These are phyloP conservation scores for Fraxinus ornus DNA, from an alignment of 305 asterid species.

Conservation along the genomic window DNA sequence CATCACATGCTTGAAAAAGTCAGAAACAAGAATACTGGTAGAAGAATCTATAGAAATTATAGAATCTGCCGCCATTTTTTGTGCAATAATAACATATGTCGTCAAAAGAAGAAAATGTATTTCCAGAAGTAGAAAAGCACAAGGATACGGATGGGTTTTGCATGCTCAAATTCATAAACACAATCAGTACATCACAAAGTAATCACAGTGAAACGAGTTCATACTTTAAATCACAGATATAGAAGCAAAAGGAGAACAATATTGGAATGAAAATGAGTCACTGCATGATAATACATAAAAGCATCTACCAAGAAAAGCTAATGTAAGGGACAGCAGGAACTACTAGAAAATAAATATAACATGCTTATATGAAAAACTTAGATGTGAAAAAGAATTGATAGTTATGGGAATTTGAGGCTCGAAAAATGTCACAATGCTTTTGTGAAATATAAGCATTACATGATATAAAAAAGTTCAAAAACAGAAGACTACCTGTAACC, in stretches of 20 bases:
- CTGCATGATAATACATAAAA: neutral
- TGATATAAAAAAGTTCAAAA: neutral
- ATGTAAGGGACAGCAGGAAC: neutral
- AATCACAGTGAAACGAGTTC: neutral
- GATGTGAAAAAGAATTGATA: neutral
- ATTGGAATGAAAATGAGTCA: neutral
- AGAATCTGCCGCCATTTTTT: neutral
- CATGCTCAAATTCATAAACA: neutral
- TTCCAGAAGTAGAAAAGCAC: neutral
- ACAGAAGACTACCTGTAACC: constrained; percentile 49
- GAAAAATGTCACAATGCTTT: neutral
- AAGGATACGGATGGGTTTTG: neutral
- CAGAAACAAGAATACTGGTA: neutral
- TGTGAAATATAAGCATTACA: neutral
- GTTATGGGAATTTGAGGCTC: neutral
- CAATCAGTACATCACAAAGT: neutral
- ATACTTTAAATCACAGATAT: neutral
- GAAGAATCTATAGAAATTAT: neutral
- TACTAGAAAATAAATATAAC: neutral
- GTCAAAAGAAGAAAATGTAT: neutral
- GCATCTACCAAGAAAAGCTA: neutral
- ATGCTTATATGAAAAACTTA: neutral
- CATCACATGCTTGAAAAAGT: neutral
- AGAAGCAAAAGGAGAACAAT: neutral
- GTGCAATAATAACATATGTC: neutral